These are phyloP conservation scores for Alternaria novae-zelandiae DNA, from an alignment of 2,329 filamentous ascomycete genomes.

Conservation along the genomic window DNA sequence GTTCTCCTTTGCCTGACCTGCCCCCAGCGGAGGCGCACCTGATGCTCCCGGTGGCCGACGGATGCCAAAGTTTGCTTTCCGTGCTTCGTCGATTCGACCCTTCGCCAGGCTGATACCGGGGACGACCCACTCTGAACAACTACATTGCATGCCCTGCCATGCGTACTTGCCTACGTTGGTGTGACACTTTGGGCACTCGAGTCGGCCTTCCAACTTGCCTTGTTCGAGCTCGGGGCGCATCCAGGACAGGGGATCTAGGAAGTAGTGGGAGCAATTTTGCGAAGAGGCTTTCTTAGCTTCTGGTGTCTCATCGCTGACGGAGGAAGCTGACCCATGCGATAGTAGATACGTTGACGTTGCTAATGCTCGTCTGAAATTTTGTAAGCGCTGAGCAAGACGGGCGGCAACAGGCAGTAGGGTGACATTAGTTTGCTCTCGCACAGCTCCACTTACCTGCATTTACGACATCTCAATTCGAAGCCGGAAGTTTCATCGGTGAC, in stretches of 20 bases:
- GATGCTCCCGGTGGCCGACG: slow-evolving; percentile 42
- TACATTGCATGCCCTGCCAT: slow-evolving; percentile 95
- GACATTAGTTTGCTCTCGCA: slow-evolving; percentile 9
- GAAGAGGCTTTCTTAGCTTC: slow-evolving; percentile 19
- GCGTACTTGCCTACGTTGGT: slow-evolving; percentile 90
- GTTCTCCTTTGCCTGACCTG: slow-evolving; percentile 13
- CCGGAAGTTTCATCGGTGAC: slow-evolving; percentile 47
- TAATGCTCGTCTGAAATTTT: slow-evolving; percentile 58
- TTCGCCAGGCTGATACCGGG: slow-evolving; percentile 87
- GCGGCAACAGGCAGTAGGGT: slow-evolving; percentile 11
- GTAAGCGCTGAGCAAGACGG: slow-evolving; percentile 35
- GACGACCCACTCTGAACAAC: slow-evolving; percentile 87
- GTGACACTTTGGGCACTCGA: slow-evolving; percentile 85
- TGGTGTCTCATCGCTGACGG: slow-evolving; percentile 15
- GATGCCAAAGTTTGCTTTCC: slow-evolving; percentile 39
- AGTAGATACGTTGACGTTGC: slow-evolving; percentile 72
- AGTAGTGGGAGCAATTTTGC: slow-evolving; percentile 78
- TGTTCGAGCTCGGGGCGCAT: slow-evolving; percentile 88
- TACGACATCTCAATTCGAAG: slow-evolving; percentile 82
- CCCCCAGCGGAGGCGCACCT: slow-evolving; percentile 8
- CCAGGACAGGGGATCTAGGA: slow-evolving; percentile 92
- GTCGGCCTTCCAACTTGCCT: slow-evolving; percentile 80
- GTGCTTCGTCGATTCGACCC: slow-evolving; percentile 77
- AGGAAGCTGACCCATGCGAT: slow-evolving; percentile 60
- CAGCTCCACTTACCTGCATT: slow-evolving; percentile 71